Base-by-base conservation (phyloP, 2,329 filamentous ascomycete genomes). In the Phymatotrichopsis omnivora region DNA sequence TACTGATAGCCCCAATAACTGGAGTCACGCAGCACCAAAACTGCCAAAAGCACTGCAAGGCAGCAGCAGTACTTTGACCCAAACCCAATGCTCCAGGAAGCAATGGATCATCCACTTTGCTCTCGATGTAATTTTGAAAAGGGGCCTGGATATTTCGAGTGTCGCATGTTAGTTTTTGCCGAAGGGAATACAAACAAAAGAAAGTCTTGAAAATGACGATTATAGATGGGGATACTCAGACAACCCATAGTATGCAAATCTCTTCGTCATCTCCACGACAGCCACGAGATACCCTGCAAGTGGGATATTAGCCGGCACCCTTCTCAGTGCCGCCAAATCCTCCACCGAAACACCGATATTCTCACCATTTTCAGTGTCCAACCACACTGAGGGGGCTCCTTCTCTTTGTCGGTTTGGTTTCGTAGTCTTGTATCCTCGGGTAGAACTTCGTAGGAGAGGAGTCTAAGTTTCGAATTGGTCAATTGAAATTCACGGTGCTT, bases 201-300 rank as follows among this genome's bases (percentile, higher is more conserved):
- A n/a, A n/a, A n/a, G n/a, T n/a, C n/a, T n/a, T n/a, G n/a, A 51
- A 33, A 44, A 14, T 17, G 5, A n/a, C 16, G 2, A 4, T 16
- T 16, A 20, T 10, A 5, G 31, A 20, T 16, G 3, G 31, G 14
- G 3, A 40, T 35, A 45, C 16, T 8, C 71, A 32, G 75, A 72
- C 4, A 77, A 78, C 43, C 81, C 82, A 59, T 85, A 85, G 72
- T 84, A 86, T 11, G 77, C 80, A 65, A 83, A 84, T 37, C 81
- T 77, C 65, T 86, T 82, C 65, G 78, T 82, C 45, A 84, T 66
- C 64, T 86, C 82, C 48, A 82, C 75, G 51, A 84, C 76, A 36
- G 78, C 80, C 48, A 86, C 74, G 20, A 76, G 78, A 64, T 76
- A 85, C 47, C 79, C 73, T 43, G 70, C 66, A 71, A 72, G 77